Conservation (phyloP, 1,284 basidiomycete genomes). For the Cutaneotrichosporon sp. region DNA sequence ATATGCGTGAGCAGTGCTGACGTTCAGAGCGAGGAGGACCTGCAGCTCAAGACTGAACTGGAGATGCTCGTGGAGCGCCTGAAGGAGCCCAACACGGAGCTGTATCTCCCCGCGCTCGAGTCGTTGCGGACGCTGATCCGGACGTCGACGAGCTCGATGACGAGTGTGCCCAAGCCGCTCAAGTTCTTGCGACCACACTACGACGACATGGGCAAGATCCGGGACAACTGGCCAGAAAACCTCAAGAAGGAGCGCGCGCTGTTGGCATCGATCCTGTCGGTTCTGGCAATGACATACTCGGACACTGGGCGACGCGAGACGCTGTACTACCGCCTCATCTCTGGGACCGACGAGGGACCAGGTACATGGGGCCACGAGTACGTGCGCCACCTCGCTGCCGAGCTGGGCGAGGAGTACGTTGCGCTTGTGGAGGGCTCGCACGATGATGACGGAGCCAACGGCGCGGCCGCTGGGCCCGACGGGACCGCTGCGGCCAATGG, state of each 20-base stretch:
- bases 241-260: conserved; percentile 77
- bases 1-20: background rate
- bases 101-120: conserved; percentile 89
- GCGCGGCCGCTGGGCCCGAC: background rate
- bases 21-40: conserved; percentile 84
- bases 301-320: conserved; percentile 94
- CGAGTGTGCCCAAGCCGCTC: conserved; percentile 97
- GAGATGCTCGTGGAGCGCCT: conserved; percentile 96
- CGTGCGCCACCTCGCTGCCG: conserved; percentile 91
- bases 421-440: conserved; percentile 36
- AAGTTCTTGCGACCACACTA: conserved; percentile 98
- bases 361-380: conserved; percentile 99
- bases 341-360: conserved; percentile 76
- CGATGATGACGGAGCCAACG: conserved; percentile 38
- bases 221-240: conserved; percentile 64
- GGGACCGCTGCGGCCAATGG: conserved; percentile 10
- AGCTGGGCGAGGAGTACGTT: conserved; percentile 88
- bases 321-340: conserved; percentile 80
- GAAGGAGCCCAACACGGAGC: conserved; percentile 76
- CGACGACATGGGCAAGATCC: conserved; percentile 74
- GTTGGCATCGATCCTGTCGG: conserved; percentile 97
- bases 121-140: conserved; percentile 88
- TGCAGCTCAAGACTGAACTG: conserved; percentile 87
- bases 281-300: conserved; percentile 99
- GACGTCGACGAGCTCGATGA: conserved; percentile 98